Conservation (phyloP, 306 rosid genomes). For the Pyrus communis region DNA sequence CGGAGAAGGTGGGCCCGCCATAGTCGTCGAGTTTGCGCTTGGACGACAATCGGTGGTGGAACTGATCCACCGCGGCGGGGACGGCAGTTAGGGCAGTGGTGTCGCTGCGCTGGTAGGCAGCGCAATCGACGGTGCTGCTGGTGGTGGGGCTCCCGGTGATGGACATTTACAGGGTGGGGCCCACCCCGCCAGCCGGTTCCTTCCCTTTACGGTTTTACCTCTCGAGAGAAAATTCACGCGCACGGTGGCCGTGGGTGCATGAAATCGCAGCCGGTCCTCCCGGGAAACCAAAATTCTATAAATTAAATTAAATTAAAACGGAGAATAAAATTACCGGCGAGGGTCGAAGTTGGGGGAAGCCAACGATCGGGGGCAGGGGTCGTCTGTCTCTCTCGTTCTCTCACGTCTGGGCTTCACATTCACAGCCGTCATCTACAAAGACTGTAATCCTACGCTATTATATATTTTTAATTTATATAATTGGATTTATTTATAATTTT, state of each 20-base stretch:
- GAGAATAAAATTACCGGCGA: neutral
- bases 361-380: neutral
- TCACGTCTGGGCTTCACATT: slow-evolving; percentile 7
- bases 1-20: slow-evolving; percentile 33
- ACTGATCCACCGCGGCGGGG: slow-evolving; percentile 10
- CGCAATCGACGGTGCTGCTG: slow-evolving; percentile 35
- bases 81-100: slow-evolving; percentile 1
- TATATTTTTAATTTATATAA: neutral
- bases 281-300: neutral
- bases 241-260: neutral
- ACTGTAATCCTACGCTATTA: slow-evolving; percentile 7
- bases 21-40: slow-evolving; percentile 75
- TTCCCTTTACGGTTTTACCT: neutral
- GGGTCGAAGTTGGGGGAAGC: neutral
- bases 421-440: slow-evolving; percentile 9
- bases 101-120: slow-evolving; percentile 30
- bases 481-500: neutral
- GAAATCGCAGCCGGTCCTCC: neutral
- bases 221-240: slow-evolving; percentile 6
- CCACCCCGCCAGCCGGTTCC: slow-evolving; percentile 24
- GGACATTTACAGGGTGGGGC: slow-evolving; percentile 64
- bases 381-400: neutral
- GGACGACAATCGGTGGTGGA: slow-evolving; percentile 30
- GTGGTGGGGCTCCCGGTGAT: slow-evolving; percentile 36
- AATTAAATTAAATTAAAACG: neutral